Conservation (phyloP, 139 green algal species). For the Nannochloris sp. region DNA sequence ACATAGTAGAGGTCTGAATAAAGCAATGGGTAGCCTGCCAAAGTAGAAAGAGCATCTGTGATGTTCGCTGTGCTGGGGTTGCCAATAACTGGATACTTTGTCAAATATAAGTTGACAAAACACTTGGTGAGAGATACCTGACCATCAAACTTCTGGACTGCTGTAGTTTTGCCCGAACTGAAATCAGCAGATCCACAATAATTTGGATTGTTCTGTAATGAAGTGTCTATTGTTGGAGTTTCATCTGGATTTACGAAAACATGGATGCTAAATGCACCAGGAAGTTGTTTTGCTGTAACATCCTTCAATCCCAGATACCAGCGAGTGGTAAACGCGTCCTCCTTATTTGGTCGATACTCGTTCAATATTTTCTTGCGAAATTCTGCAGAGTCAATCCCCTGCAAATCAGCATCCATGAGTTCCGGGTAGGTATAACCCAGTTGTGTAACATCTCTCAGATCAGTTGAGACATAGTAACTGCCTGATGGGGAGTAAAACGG, state of each 20-base stretch:
- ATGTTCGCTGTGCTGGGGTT: neutral
- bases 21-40: neutral
- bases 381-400: neutral
- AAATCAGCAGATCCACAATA: constrained; percentile 1
- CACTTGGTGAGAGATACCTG: constrained; percentile 1
- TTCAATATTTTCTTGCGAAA: neutral
- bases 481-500: neutral
- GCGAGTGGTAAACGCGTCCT: neutral
- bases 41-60: neutral
- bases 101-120: neutral
- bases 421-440: neutral
- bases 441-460: constrained; percentile 1
- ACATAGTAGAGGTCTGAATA: neutral
- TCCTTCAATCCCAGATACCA: neutral
- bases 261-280: neutral
- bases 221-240: neutral
- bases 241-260: neutral
- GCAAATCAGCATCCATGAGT: neutral
- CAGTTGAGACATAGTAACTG: neutral
- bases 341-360: neutral
- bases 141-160: constrained; percentile 1
- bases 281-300: neutral
- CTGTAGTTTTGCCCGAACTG: neutral
- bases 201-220: neutral
- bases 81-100: neutral